Conservation (phyloP, 768 basidiomycete genomes). For the Podaxis sp. region DNA sequence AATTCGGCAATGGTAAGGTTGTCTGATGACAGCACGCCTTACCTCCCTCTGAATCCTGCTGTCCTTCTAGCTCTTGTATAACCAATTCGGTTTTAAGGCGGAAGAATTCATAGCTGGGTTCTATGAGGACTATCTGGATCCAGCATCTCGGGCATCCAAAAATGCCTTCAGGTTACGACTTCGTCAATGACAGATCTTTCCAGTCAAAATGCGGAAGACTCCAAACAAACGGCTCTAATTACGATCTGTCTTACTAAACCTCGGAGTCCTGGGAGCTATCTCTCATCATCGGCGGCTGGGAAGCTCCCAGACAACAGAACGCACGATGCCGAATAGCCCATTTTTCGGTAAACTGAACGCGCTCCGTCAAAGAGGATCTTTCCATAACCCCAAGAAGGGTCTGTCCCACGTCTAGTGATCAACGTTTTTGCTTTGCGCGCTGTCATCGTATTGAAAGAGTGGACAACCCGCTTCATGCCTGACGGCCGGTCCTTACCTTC, state of each 20-base stretch:
- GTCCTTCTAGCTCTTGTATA: slow-evolving; percentile 66
- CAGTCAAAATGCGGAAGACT: not conserved
- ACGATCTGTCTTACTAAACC: not conserved
- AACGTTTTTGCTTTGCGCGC: not conserved
- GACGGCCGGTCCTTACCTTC: slow-evolving; percentile 1
- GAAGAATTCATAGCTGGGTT: slow-evolving; percentile 83
- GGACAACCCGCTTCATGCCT: not conserved
- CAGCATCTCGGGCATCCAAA: slow-evolving; percentile 68
- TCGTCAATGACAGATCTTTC: slow-evolving; percentile 40
- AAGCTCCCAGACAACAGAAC: not conserved
- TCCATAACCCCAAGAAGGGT: not conserved
- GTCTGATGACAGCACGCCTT: not conserved
- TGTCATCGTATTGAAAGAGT: not conserved
- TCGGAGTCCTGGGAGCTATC: slow-evolving; percentile 3
- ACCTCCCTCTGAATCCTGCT: not conserved
- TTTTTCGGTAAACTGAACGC: slow-evolving; percentile 1
- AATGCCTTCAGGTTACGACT: slow-evolving; percentile 80
- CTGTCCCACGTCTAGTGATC: not conserved
- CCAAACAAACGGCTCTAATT: not conserved
- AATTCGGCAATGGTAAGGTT: slow-evolving; percentile 72
- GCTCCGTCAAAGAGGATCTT: not conserved
- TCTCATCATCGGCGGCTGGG: slow-evolving; percentile 12
- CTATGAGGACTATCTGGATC: slow-evolving; percentile 76
- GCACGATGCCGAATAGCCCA: slow-evolving; percentile 9
- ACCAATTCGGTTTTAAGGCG: slow-evolving; percentile 85